Evolutionary conservation across 768 basidiomycete species (phyloP), one percentile per base, ranked within the genome.

Genomic region (Tephrocybe sp.): DNA sequence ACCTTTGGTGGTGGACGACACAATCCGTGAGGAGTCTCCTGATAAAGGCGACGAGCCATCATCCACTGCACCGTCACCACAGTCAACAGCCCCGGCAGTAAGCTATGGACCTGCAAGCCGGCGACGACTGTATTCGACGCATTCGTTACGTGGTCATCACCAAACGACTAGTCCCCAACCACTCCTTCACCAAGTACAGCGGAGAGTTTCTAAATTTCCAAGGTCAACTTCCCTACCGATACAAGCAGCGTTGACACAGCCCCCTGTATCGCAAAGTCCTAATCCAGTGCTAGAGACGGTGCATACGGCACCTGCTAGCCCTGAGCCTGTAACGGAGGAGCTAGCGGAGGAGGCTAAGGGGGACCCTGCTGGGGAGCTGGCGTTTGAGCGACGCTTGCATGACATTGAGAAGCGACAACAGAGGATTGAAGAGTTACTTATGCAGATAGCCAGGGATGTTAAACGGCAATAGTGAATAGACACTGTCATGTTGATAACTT

Each of bases 1-100:
- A 49, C 86, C 88, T 11, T 55, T 90, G 16, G 47, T 82, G 5
- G 68, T 87, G 13, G 80, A 83, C 45, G 78, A 80, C 1, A 66
- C 72, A 16, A 67, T 69, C 7, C 60, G 62, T 1, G 71, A 73
- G 49, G 67, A 71, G 12, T 51, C 45, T 8, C 48, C 43, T 8
- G 58, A 61, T 26, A 41, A 61, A 34, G 26, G 7, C 26, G 46
- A 58, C 5, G 40, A 41, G 31, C n/a, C 33, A 20, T 43, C 48
- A 34, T 40, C 30, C 16, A 17, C 33, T 26, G 45, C 49, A 12
- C 23, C 53, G 13, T 36, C 46, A 39, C 41, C 60, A 10, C 32
- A 38, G 2, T 30, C 61, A 20, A 40, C 62, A 6, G 60, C 62
- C 12, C 19, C 45, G 20, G 66, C 59, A 7, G 62, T 77, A 22